These are phyloP conservation scores for Purpureocillium lavendulum DNA, from an alignment of 2,329 filamentous ascomycete species.

Conservation along the genomic window DNA sequence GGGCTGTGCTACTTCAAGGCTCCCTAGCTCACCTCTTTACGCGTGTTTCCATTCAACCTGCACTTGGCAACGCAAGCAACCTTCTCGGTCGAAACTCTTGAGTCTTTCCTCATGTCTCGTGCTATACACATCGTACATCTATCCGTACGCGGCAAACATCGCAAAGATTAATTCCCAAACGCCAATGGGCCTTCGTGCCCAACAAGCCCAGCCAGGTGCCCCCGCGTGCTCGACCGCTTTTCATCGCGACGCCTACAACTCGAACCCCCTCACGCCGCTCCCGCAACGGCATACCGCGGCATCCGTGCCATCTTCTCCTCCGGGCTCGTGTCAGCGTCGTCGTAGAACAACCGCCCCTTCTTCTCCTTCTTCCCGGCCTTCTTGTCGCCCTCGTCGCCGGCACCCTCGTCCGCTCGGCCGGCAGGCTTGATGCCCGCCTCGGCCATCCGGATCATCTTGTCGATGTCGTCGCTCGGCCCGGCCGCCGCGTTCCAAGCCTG, in stretches of 20 bases:
- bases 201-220: too few species aligned
- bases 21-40: too few species aligned
- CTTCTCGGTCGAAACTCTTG: too few species aligned
- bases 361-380: slow-evolving; percentile 54
- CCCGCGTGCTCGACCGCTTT: too few species aligned
- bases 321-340: slow-evolving; percentile 69
- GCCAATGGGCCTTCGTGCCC: too few species aligned
- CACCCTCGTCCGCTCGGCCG: slow-evolving; percentile 35
- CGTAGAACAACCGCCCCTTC: slow-evolving; percentile 69
- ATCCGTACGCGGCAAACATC: too few species aligned
- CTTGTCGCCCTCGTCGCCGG: slow-evolving; percentile 54
- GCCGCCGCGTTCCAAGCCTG: slow-evolving; percentile 17
- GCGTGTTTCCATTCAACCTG: too few species aligned
- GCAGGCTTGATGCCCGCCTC: slow-evolving; percentile 49
- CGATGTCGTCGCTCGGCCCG: slow-evolving; percentile 49
- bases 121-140: too few species aligned
- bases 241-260: too few species aligned
- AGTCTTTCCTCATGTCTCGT: not conserved
- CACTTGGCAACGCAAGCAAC: too few species aligned
- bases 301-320: slow-evolving; percentile 84
- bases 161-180: too few species aligned
- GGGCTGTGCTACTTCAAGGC: too few species aligned
- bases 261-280: not conserved
- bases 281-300: slow-evolving; percentile 60
- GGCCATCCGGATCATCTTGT: slow-evolving; percentile 56